Evolutionary conservation across 495 filamentous ascomycete genomes (phyloP), one percentile per base, ranked within the genome.

Genomic region (Xylaria flabelliformis): DNA sequence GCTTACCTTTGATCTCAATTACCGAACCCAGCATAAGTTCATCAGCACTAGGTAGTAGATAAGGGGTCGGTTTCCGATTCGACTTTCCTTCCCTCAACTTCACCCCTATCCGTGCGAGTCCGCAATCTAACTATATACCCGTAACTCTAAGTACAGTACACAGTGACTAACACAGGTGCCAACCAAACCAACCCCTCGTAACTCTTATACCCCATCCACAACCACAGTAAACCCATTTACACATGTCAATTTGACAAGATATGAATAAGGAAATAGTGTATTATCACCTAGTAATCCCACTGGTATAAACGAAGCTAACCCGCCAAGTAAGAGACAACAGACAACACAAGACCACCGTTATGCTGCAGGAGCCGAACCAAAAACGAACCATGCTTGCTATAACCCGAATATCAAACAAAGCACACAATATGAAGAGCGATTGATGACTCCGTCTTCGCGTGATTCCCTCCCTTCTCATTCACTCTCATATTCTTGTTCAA

Each of bases 371-470:
- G 19, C 42, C 19, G 26, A 55, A 59, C 42, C 24, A 69, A 42
- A 34, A 26, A 19, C 21, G 62, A 3, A 24, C 21, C 44, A 51
- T 58, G 29, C 32, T 24, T 56, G 53, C 24, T 50, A 67, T 46
- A 59, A 46, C 70, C 44, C 34, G 62, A 36, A 50, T 64, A 7
- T 48, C 62, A 64, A 70, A 70, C 44, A 21, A 50, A 46, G 12
- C 9, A 24, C 26, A 63, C 19, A 17, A 63, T 65, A 59, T 15
- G 44, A 12, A 26, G 66, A 62, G 19, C 41, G 13, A 56, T n/a
- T 34, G 10, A 48, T 64, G 41, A 4, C 61, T 64, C 39, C 15
- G 42, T 17, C 42, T 39, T 34, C 19, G 17, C 34, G 12, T 19
- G 15, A 39, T 9, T 42, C 39, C 39, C 42, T 17, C 48, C n/a